A percentile compares a stretch with the other conserved stretches of the same genome.
Conservation (phyloP, 1,284 basidiomycete species). For the Apiotrichum sp. region DNA sequence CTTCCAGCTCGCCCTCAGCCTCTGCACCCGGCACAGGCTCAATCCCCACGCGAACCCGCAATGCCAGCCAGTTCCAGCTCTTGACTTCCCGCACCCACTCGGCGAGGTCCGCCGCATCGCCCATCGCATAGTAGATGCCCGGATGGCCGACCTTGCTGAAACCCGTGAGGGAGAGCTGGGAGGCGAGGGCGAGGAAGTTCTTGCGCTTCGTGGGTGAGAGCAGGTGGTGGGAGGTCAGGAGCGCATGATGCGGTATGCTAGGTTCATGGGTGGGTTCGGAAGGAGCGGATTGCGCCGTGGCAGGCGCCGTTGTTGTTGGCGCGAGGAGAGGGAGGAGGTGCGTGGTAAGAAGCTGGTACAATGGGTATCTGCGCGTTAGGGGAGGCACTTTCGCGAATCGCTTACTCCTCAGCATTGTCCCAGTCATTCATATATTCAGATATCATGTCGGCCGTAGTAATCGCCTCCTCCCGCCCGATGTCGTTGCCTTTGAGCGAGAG, state of each 20-base stretch:
- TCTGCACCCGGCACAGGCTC: conserved; percentile 19
- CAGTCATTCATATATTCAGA: conserved; percentile 47
- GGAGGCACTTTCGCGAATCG: conserved; percentile 41
- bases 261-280: conserved; percentile 1
- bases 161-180: conserved; percentile 55
- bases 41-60: conserved; percentile 55
- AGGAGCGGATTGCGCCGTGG: not conserved
- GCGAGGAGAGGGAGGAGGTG: conserved; percentile 57
- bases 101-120: conserved; percentile 53
- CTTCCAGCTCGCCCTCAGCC: conserved; percentile 7
- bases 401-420: conserved; percentile 50
- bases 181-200: conserved; percentile 57
- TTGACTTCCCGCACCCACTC: conserved; percentile 63
- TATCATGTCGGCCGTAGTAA: conserved; percentile 53
- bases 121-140: conserved; percentile 64
- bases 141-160: conserved; percentile 70
- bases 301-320: conserved; percentile 6
- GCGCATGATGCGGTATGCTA: conserved; percentile 52
- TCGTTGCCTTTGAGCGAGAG: conserved; percentile 47
- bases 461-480: conserved; percentile 28
- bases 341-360: conserved; percentile 56
- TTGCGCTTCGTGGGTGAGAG: conserved; percentile 63
- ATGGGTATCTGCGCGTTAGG: conserved; percentile 52
- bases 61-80: conserved; percentile 69
- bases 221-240: conserved; percentile 68